Evolutionary conservation across 805 yeast genomes (phyloP), one percentile per base, ranked within the genome.

Genomic region (Saturnispora galanensis): DNA sequence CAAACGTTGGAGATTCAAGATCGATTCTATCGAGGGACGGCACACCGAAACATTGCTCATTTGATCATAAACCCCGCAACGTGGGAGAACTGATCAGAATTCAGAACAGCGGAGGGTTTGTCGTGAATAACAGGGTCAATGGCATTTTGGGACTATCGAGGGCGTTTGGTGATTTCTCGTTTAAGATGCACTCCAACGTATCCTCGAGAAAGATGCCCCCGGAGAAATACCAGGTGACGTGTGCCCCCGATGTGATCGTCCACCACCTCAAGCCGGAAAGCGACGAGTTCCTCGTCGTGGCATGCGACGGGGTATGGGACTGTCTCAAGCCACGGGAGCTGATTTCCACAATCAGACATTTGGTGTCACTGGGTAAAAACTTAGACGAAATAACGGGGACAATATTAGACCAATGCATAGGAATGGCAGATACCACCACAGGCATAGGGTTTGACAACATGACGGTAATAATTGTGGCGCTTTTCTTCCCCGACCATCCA

Each of bases 251-350:
- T 53, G 73, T 82, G 2, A 66, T 83, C 33, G 66, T 70, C 48
- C 87, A 81, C 56, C 65, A 68, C 51, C 38, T 56, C 5, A 60
- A 70, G 16, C 52, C 53, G 1, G 57, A 61, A 15, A 87, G 83
- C 54, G 90, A 84, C 56, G 90, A 84, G 58, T 84, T 84, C 58
- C 56, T 84, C 16, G 72, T 84, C 2, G 61, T 84, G 44, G 90
- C 87, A 1, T 84, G 94, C 63, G 94, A 84, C 62, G 94, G 94
- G 37, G 78, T 84, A 38, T 84, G 89, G 90, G 93, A 84, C 59
- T 71, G 77, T 32, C 74, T 73, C 54, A 76, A 74, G 47, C 79
- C 80, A 50, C 69, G 67, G 37, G 75, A 77, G 42, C 56, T 84
- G 43, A 64, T 79, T 1, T 60, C 66, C 17, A 60, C 74, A 31